These are phyloP conservation scores for Castanopsis chinensis DNA, from an alignment of 306 rosid genomes.

Conservation along the genomic window DNA sequence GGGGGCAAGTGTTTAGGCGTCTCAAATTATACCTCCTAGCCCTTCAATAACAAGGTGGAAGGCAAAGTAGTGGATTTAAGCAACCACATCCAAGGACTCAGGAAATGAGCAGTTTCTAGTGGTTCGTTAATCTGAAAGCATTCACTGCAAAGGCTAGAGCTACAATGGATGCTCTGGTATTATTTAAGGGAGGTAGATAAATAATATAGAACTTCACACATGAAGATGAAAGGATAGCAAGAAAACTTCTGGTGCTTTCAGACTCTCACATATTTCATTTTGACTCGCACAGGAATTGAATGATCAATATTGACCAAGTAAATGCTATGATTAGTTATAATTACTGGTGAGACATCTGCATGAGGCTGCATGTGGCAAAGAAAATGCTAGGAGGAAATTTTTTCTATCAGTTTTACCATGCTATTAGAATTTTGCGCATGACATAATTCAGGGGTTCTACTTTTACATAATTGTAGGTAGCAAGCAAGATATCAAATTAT, in stretches of 20 bases:
- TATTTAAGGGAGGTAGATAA: not conserved
- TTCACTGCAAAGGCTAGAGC: too few species aligned
- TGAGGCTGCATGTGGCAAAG: not conserved
- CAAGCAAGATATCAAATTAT: conserved; percentile 15
- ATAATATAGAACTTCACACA: not conserved
- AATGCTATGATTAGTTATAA: not conserved
- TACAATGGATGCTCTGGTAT: not conserved
- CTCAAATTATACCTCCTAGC: too few species aligned
- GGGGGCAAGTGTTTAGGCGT: too few species aligned
- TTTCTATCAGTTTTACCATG: not conserved
- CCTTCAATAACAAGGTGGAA: too few species aligned
- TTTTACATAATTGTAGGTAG: conserved; percentile 11
- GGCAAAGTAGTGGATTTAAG: too few species aligned
- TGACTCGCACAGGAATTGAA: not conserved
- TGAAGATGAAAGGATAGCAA: not conserved
- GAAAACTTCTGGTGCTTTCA: not conserved
- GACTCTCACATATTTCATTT: not conserved
- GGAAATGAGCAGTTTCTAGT: too few species aligned
- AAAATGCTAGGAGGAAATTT: not conserved
- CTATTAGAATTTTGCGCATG: conserved; percentile 16
- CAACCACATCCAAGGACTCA: too few species aligned
- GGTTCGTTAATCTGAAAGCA: too few species aligned
- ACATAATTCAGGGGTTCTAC: conserved; percentile 1
- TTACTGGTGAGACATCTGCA: not conserved
- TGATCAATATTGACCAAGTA: not conserved